Evolutionary conservation across 2,329 filamentous ascomycete species (phyloP), one percentile per base, ranked within the genome.

Genomic region (Sarocladium strictum): DNA sequence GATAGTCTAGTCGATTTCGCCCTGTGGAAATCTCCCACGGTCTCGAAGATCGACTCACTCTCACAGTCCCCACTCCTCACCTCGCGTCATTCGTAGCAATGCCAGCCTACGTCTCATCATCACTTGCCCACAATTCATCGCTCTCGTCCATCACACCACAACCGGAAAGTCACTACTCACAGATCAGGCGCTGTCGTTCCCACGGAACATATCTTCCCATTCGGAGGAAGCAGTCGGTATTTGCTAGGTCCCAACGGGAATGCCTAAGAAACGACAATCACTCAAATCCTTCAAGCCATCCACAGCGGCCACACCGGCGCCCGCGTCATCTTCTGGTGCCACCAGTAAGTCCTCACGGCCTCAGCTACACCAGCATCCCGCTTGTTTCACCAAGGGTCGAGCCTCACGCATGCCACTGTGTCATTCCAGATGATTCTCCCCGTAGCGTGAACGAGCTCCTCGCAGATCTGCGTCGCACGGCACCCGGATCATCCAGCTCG

Each of bases 221-320:
- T 33, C 9, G 9, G n/a, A 35, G 17, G 32, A 21, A 32, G 51
- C 14, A 6, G 15, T 27, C 33, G 23, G 14, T 23, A 27, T 17
- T n/a, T 45, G 5, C 17, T 35, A 27, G 26, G 4, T 17, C 24
- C 45, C 38, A 10, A 52, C 55, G 65, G 71, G 68, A 58, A 86
- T 86, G 83, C 80, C 83, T 69, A 85, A 84, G 74, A 85, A 84
- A 76, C 49, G 57, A 40, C 55, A 75, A 80, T 68, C 76, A 79
- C 63, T 69, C 62, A 74, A 73, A 63, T 81, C 78, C 62, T 80
- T 81, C 59, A 85, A 84, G 67, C 81, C 81, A 60, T 76, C 71
- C 62, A 78, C 77, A 57, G 78, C 80, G 61, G 75, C 80, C 60
- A 73, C 76, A 54, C 76, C 76, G 57, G 57, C 58, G 55, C 55